phyloP scores from a whole-genome alignment of 495 filamentous ascomycete species.

The Neurospora sp. region DNA sequence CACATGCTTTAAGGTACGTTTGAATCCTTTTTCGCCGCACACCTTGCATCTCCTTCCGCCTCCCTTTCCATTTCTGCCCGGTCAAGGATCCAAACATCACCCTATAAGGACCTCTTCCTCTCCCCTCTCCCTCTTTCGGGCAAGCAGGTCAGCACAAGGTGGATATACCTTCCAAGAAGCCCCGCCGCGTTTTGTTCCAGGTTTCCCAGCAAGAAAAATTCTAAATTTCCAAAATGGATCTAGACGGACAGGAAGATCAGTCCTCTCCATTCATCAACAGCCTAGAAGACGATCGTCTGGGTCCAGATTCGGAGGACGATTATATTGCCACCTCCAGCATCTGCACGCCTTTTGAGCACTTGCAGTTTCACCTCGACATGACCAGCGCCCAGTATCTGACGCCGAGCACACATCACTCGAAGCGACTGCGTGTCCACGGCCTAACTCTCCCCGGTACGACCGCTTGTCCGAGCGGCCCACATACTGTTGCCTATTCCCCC shows the following conservation, averaged over 20 bases:
- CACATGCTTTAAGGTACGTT: background rate
- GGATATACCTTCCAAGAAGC: background rate
- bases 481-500: constrained; percentile 13
- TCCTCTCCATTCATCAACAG: background rate
- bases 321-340: constrained; percentile 1
- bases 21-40: background rate
- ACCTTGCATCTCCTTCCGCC: background rate
- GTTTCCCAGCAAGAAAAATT: background rate
- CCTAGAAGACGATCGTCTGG: constrained; percentile 9
- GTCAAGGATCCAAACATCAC: background rate
- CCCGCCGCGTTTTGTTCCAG: background rate
- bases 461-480: constrained; percentile 11
- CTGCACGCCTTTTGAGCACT: constrained; percentile 5
- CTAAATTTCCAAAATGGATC: constrained; percentile 14
- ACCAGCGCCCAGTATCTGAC: constrained; percentile 18
- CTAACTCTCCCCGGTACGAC: constrained; percentile 11
- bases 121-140: background rate
- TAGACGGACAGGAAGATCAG: constrained; percentile 11
- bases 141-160: background rate
- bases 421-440: constrained; percentile 6
- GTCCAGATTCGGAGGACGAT: constrained; percentile 11
- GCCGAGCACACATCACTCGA: constrained; percentile 13
- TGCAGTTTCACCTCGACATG: constrained; percentile 22
- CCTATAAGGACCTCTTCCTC: background rate
- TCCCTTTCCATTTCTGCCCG: background rate